These are phyloP conservation scores for Alternaria burnsii DNA, from an alignment of 2,329 filamentous ascomycete species.

Conservation along the genomic window DNA sequence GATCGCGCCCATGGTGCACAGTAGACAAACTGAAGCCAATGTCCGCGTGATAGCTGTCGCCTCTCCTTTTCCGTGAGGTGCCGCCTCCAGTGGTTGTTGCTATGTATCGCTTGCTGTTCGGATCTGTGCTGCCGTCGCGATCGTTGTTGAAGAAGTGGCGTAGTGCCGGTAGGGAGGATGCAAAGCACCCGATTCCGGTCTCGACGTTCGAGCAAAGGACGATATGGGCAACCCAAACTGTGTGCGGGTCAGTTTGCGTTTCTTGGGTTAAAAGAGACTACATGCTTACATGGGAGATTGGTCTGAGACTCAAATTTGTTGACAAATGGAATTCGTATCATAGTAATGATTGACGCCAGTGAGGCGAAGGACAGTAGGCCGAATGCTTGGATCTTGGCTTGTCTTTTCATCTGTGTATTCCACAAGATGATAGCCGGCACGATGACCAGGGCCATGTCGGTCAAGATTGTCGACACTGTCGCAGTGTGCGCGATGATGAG, in stretches of 20 bases:
- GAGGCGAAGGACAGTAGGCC: slow-evolving; percentile 32
- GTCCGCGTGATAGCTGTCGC: slow-evolving; percentile 19
- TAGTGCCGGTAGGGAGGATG: slow-evolving; percentile 28
- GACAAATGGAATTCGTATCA: slow-evolving; percentile 32
- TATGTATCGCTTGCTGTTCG: neutral
- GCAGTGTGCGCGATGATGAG: slow-evolving; percentile 32
- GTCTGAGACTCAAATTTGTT: slow-evolving; percentile 28
- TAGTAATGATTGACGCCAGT: slow-evolving; percentile 28
- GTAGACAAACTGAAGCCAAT: slow-evolving; percentile 23
- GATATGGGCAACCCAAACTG: slow-evolving; percentile 33
- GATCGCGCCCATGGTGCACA: slow-evolving; percentile 21
- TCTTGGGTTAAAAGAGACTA: neutral
- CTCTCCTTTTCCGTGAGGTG: neutral
- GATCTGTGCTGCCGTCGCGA: slow-evolving; percentile 20
- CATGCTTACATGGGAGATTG: slow-evolving; percentile 27
- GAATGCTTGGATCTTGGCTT: slow-evolving; percentile 33
- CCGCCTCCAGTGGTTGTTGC: neutral
- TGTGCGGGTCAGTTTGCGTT: neutral
- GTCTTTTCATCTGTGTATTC: slow-evolving; percentile 36
- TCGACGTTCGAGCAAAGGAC: slow-evolving; percentile 37
- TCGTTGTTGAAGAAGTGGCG: slow-evolving; percentile 25
- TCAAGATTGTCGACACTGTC: slow-evolving; percentile 31
- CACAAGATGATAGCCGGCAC: slow-evolving; percentile 33
- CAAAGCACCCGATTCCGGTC: slow-evolving; percentile 34
- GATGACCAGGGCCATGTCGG: slow-evolving; percentile 30